Evolutionary conservation across 2,329 filamentous ascomycete genomes (phyloP), one percentile per base, ranked within the genome.

Genomic region (Ceratocystis papillata): DNA sequence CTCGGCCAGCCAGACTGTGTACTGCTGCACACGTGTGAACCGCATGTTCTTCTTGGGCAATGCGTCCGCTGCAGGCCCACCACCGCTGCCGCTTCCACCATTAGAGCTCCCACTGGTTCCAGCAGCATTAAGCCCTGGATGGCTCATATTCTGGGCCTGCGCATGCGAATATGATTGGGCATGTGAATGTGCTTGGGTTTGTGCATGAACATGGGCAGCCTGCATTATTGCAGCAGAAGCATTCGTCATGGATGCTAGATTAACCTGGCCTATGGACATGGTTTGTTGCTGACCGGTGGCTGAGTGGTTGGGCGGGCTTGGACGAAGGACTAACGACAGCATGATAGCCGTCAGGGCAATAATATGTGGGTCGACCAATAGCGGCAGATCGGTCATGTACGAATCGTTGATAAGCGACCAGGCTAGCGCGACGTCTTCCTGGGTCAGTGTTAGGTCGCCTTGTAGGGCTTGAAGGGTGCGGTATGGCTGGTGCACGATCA

Each of bases 401-500:
- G 90, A 88, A 74, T 96, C 92, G 76, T 96, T 96, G 73, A 96
- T 87, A 68, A 96, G 85, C 1, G 85, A 88, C 79, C 88, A 88
- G 37, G 90, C 89, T 41, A 95, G 80, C 59, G 84, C 82, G 33
- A 85, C 80, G 73, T 96, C 92, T 69, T 96, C 92, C 67, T 85
- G 82, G n/a, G 83, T 84, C 55, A 96, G 79, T 60, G 79, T 78
- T 67, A 96, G 82, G 67, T 88, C 83, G 64, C 79, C 77, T 69
- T 89, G 86, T 55, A 96, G 79, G 55, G 86, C 85, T 3, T 82
- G 82, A 37, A 96, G 79, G 50, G 87, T 90, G 65, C 90, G 88
- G 76, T 96, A 96, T 0, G 92, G 92, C 73, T 96, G 90, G 75
- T 96, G 89, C 20, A 96, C 79, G 73, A 96, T 95, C 70, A 96